These are phyloP conservation scores for Acanthamoeba healyi DNA, from an alignment of 208 protist genomes.

Conservation along the genomic window DNA sequence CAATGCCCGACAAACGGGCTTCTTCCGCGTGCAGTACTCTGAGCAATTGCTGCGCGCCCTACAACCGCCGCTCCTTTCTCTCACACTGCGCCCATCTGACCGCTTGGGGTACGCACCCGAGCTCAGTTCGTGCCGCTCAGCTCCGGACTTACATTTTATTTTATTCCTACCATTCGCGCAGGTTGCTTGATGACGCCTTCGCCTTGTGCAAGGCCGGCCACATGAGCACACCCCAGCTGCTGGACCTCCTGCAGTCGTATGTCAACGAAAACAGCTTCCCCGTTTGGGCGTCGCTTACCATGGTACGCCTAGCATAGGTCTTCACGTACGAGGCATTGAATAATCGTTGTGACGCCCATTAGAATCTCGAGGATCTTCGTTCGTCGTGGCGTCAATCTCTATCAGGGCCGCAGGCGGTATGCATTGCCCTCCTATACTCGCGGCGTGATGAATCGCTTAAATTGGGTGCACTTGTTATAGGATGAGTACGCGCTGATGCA, in stretches of 20 bases:
- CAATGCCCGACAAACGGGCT: constrained; percentile 65
- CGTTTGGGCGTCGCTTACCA: constrained; percentile 64
- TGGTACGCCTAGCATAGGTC: not conserved
- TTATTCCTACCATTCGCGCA: too few relatives aligned
- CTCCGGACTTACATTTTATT: too few relatives aligned
- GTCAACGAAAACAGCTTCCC: constrained; percentile 46
- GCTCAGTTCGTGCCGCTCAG: too few relatives aligned
- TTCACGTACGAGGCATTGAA: not conserved
- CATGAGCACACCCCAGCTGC: constrained; percentile 45
- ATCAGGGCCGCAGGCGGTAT: not conserved
- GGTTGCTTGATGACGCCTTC: constrained; percentile 64
- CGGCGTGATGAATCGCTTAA: not conserved
- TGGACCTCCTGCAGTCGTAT: constrained; percentile 59
- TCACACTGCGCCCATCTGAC: constrained; percentile 30
- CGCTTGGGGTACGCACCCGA: not conserved
- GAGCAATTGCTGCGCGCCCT: constrained; percentile 11
- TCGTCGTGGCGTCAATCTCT: constrained; percentile 43
- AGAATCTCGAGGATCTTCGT: constrained; percentile 50
- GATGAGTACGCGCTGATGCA: constrained; percentile 42
- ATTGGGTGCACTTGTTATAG: not conserved
- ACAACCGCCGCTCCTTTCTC: not conserved
- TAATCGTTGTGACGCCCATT: not conserved
- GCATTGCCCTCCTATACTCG: not conserved
- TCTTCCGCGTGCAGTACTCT: constrained; percentile 72
- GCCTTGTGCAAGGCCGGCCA: constrained; percentile 64